Conservation (phyloP, 1,139 yeast genomes). For the Protomyces inundatus region DNA sequence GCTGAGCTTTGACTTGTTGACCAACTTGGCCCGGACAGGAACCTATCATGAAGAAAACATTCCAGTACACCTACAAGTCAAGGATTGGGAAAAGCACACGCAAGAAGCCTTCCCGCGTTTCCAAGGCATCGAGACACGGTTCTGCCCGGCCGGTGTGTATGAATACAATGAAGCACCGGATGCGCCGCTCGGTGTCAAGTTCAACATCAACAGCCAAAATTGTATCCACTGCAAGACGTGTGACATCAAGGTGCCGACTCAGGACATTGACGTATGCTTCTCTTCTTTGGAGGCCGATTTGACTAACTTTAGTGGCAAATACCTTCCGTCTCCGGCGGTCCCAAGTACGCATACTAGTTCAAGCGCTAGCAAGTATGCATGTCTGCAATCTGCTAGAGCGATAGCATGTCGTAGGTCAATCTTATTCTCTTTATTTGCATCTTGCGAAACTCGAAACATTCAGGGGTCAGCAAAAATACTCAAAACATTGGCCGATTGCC, state of each 20-base stretch:
- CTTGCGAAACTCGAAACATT: too few relatives aligned
- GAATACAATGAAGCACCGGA: constrained; percentile 73
- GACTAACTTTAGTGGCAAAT: not conserved
- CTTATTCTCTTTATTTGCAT: too few relatives aligned
- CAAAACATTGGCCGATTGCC: too few relatives aligned
- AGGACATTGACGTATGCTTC: constrained; percentile 59
- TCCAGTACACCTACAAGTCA: constrained; percentile 73
- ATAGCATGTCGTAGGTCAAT: too few relatives aligned
- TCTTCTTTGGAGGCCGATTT: not conserved
- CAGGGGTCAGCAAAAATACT: too few relatives aligned
- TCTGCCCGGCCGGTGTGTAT: constrained; percentile 98
- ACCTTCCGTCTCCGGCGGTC: not conserved
- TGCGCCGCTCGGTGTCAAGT: constrained; percentile 60
- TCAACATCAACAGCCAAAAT: constrained; percentile 90
- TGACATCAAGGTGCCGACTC: constrained; percentile 92
- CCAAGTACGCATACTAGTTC: not conserved
- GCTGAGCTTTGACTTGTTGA: constrained; percentile 80
- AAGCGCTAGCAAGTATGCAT: too few relatives aligned
- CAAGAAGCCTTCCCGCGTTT: constrained; percentile 62
- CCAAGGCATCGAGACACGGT: constrained; percentile 81
- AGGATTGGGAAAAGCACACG: constrained; percentile 70
- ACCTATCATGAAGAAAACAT: constrained; percentile 95
- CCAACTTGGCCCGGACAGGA: constrained; percentile 92
- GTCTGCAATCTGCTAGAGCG: too few relatives aligned
- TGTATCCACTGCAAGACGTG: constrained; percentile 92